phyloP scores from a whole-genome alignment of 2,329 filamentous ascomycete genomes.

The Anthostomella pinea region DNA sequence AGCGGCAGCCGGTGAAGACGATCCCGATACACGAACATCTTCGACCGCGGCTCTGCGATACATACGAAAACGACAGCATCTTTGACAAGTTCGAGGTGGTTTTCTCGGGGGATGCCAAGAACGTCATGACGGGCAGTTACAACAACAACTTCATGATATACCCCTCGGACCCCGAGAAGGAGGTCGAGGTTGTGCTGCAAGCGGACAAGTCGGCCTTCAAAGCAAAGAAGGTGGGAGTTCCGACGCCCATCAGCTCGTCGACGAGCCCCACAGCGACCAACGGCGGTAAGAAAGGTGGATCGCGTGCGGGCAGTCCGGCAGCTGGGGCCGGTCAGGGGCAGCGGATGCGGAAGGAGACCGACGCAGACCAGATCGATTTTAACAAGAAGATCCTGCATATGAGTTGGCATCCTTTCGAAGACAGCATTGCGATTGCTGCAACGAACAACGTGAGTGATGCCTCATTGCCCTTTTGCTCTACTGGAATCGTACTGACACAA shows the following conservation, averaged over 20 bases:
- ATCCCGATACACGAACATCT: conserved; percentile 98
- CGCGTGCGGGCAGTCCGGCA: conserved; percentile 83
- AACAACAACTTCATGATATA: conserved; percentile 99
- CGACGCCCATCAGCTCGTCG: conserved; percentile 88
- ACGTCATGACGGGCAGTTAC: conserved; percentile 99
- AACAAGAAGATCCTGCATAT: conserved; percentile 99
- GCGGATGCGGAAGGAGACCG: conserved; percentile 97
- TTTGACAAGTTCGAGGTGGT: conserved; percentile 99
- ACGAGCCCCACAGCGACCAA: conserved; percentile 68
- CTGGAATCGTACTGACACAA: conserved; percentile 22
- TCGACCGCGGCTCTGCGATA: conserved; percentile 89
- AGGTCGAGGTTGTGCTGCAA: conserved; percentile 95
- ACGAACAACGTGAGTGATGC: conserved; percentile 88
- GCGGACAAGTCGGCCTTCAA: conserved; percentile 99
- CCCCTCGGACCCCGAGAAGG: conserved; percentile 90
- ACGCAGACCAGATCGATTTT: conserved; percentile 98
- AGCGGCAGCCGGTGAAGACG: conserved; percentile 93
- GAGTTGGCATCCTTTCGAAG: conserved; percentile 99
- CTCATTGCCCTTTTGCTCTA: neutral
- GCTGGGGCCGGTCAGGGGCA: conserved; percentile 75
- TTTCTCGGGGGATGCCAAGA: conserved; percentile 96
- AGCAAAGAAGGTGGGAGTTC: conserved; percentile 98
- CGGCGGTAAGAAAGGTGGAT: conserved; percentile 81
- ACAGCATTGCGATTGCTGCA: conserved; percentile 98
- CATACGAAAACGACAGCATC: conserved; percentile 98